Percentiles rank a stretch among this genome's conserved stretches.
Conservation (phyloP, 805 yeast species). For the Sugiyamaella americana region DNA sequence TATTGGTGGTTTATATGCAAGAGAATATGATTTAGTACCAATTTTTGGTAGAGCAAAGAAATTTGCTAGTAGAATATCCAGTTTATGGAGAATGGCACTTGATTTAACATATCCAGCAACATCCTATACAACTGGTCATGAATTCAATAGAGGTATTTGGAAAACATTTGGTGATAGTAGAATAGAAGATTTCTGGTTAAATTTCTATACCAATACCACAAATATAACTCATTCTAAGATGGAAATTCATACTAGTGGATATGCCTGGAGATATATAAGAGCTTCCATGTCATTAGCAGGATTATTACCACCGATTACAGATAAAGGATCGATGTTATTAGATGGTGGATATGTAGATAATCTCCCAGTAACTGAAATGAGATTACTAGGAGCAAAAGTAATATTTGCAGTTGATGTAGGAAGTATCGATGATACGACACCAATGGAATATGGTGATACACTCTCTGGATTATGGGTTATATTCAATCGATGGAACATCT, state of each 20-base stretch:
- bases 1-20: conserved; percentile 91
- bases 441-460: conserved; percentile 88
- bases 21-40: conserved; percentile 85
- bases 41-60: conserved; percentile 85
- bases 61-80: conserved; percentile 74
- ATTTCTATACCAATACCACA: conserved; percentile 83
- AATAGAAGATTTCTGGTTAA: conserved; percentile 94
- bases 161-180: conserved; percentile 87
- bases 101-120: conserved; percentile 93
- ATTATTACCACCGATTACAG: conserved; percentile 74
- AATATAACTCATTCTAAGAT: conserved; percentile 90
- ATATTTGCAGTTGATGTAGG: conserved; percentile 96
- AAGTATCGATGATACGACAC: conserved; percentile 84
- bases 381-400: conserved; percentile 69
- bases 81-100: conserved; percentile 75
- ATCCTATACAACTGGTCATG: conserved; percentile 95
- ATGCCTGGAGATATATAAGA: conserved; percentile 90
- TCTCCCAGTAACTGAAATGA: conserved; percentile 89
- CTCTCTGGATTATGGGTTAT: conserved; percentile 90
- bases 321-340: conserved; percentile 83
- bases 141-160: conserved; percentile 96
- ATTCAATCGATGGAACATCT: conserved; percentile 73
- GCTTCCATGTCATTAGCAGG: conserved; percentile 98
- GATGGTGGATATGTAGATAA: conserved; percentile 98
- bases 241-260: conserved; percentile 90